Evolutionary conservation across 768 basidiomycete species (phyloP), one percentile per base, ranked within the genome.

Genomic region (Mycena leptocephala): DNA sequence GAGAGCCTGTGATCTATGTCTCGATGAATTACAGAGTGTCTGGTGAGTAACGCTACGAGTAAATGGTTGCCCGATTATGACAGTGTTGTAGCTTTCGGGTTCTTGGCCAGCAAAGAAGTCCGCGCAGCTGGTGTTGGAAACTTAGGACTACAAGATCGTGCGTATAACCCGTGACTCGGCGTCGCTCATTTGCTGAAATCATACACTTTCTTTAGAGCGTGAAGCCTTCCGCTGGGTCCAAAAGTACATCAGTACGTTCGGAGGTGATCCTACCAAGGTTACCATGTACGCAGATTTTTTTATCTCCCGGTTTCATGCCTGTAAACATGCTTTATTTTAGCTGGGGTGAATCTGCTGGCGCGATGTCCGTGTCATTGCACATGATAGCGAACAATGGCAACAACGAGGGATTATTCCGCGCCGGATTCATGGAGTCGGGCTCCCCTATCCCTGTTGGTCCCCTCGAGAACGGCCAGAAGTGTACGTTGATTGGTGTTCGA

Each of bases 141-240:
- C 77, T 82, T 93, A 10, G 93, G 93, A 6, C 84, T 94, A 32
- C 87, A 87, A 79, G 93, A 94, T 82, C 90, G 90, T 91, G 78
- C 77, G 88, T 81, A 4, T 10, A 18, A 2, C 74, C 6, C 20
- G 9, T 37, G n/a, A 28, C 70, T n/a, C 16, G 72, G 37, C 13
- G 28, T 16, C 11, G 18, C 41, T 72, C 48, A 28, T n/a, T 22
- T 48, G 28, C 53, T 46, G 55, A 70, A 59, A 77, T 80, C 66
- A 79, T 70, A 43, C 55, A 59, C 64, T 65, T 71, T 68, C 75
- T 22, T 55, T 82, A 93, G 89, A 90, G 78, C 87, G 90, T 0
- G 85, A 90, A 62, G 93, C 92, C 7, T 81, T 95, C 26, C 83
- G 88, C 78, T 95, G 93, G 94, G 88, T 94, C 0, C 89, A 93